Evolutionary conservation across 106 monocot genomes (phyloP), one percentile per base, ranked within the genome.

Genomic region (Hemerocallis citrina): DNA sequence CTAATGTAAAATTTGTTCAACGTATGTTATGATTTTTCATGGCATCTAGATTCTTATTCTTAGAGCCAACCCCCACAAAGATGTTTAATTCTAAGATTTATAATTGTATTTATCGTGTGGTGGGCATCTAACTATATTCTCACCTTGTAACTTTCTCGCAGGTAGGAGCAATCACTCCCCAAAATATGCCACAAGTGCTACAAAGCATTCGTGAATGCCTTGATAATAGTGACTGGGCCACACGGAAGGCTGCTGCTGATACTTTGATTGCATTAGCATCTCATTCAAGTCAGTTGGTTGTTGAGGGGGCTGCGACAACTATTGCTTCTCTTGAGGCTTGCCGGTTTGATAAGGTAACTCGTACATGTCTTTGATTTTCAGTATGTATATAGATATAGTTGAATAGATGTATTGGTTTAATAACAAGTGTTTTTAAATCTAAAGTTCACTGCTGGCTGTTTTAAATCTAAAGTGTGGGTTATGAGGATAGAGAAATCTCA

Each of bases 231-330:
- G 95, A 95, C 50, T 95, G 95, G 95, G 65, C 89, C 44, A 72
- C 95, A 31, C 89, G 95, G 36, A 95, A 95, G 64, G 80, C 95
- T 58, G 89, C 95, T 48, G 95, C 90, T 51, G 95, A 95, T 70
- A 86, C 86, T 68, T 69, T 95, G 19, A 65, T 61, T 61, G 66
- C 83, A 0, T 68, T 95, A 63, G 75, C 89, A 40, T 82, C 86
- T 69, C 62, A 72, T 59, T 83, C 95, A 41, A 79, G 71, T 67
- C 81, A 86, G 60, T 69, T 90, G 57, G 67, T 86, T 57, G 79
- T 59, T 42, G 86, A 95, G 49, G 78, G 72, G 23, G 68, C 74
- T 68, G 62, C 86, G 61, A 61, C 86, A 55, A 84, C 75, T 24
- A 59, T 95, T 55, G 66, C 77, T 68, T 76, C 81, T 69, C 67